Base-by-base conservation (phyloP, 2,329 filamentous ascomycete species). In the Myriosclerotinia duriaeana region DNA sequence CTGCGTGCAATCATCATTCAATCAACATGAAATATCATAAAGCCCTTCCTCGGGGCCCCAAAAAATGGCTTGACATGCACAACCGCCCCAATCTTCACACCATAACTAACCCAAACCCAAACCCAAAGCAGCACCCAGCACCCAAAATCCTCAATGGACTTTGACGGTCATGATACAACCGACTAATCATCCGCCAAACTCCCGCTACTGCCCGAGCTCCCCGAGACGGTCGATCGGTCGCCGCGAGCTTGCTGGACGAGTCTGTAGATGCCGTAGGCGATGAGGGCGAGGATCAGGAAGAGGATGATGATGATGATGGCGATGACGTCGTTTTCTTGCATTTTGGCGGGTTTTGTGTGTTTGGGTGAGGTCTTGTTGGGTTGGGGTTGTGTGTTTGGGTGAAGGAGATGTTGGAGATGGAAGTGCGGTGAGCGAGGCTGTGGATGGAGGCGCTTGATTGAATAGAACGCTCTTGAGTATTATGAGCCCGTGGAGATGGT, bases 281-380 rank as follows among this genome's bases (percentile, higher is more conserved):
- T 85, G 67, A 80, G 78, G 64, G 85, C 85, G 58, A 89, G 82
- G 59, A 89, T 78, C 74, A 86, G 76, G 79, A 89, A 89, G 72
- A 89, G 82, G 66, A 89, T 77, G 77, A 89, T 88, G 78, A 89
- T 84, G 75, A 89, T 89, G 77, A 89, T 81, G 72, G 87, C 87
- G 77, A 89, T 89, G 74, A 85, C 84, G 78, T 89, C 83, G 83
- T 89, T 89, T 79, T 83, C 79, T 77, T 89, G 85, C 83, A 85
- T 87, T 71, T 71, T 80, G 76, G 77, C 76, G 74, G 76, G n/a
- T n/a, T 70, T 69, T 34, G 34, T 34, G 9, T 40, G 55, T 66
- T 42, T 53, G 58, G 15, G 14, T 64, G 6, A 48, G 15, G 17
- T n/a, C 11, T 22, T n/a, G 52, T 22, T 9, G 46, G 34, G 42